Evolutionary conservation across 352 stramenopile genomes (phyloP).

Genomic region (Thalassiosira exigua): DNA sequence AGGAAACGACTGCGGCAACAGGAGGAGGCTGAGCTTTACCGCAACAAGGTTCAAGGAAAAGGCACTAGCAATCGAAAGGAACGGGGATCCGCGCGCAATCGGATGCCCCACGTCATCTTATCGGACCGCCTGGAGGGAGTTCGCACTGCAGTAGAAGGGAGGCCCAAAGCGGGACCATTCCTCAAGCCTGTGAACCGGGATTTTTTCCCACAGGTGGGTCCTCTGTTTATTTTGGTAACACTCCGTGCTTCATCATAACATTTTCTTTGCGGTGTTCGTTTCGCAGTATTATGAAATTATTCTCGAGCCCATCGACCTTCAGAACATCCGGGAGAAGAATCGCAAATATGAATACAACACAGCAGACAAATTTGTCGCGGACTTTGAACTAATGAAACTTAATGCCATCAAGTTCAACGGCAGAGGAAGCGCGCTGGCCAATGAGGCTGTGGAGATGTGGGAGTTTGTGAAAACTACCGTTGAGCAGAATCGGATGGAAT

Average conservation of each 20-base stretch:
- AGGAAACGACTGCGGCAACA: slow-evolving; percentile 75
- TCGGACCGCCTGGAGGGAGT: slow-evolving; percentile 76
- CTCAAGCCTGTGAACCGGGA: slow-evolving; percentile 67
- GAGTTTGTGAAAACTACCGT: slow-evolving; percentile 71
- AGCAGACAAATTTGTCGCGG: slow-evolving; percentile 70
- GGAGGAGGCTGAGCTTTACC: slow-evolving; percentile 77
- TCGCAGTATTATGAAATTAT: slow-evolving; percentile 46
- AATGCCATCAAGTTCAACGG: slow-evolving; percentile 84
- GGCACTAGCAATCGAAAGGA: slow-evolving; percentile 80
- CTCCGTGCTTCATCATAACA: background rate
- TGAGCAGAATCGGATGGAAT: slow-evolving; percentile 67
- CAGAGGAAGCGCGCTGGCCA: slow-evolving; percentile 50
- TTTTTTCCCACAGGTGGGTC: slow-evolving; percentile 37
- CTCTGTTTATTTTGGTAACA: background rate
- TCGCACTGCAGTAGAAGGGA: slow-evolving; percentile 60
- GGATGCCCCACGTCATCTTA: slow-evolving; percentile 83
- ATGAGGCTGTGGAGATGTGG: slow-evolving; percentile 75
- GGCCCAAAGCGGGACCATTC: slow-evolving; percentile 69
- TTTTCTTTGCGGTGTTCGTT: background rate
- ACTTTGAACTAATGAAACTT: slow-evolving; percentile 84
- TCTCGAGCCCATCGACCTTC: slow-evolving; percentile 79
- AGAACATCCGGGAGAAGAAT: slow-evolving; percentile 80
- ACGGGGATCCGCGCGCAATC: slow-evolving; percentile 70
- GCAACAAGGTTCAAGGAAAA: slow-evolving; percentile 54
- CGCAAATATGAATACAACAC: slow-evolving; percentile 81